Percentiles rank a stretch among this genome's conserved stretches.
phyloP scores from a whole-genome alignment of 148 eudicot species.

The Drosera capensis region DNA sequence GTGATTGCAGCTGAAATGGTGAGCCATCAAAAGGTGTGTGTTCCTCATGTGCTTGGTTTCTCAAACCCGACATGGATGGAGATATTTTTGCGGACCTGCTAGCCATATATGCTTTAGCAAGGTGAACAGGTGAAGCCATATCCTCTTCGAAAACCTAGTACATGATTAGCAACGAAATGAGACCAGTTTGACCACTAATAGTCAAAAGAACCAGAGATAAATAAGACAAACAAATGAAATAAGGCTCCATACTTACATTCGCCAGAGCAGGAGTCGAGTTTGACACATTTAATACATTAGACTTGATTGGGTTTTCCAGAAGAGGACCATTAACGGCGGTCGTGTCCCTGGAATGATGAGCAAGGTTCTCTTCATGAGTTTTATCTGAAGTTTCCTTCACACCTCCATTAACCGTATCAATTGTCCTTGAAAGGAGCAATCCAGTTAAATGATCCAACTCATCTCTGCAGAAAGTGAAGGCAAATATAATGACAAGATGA shows the following conservation, averaged over 20 bases:
- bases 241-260: conserved; percentile 22
- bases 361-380: conserved; percentile 12
- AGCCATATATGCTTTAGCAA: conserved; percentile 97
- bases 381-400: conserved; percentile 17
- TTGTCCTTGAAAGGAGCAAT: conserved; percentile 39
- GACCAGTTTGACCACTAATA: neutral
- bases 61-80: conserved; percentile 32
- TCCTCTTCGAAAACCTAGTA: conserved; percentile 51
- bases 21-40: conserved; percentile 18
- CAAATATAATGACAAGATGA: neutral
- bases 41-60: conserved; percentile 27
- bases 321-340: conserved; percentile 6
- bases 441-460: conserved; percentile 56
- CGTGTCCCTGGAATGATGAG: conserved; percentile 15
- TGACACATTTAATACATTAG: conserved; percentile 10
- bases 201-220: neutral
- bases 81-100: conserved; percentile 41
- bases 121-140: conserved; percentile 77
- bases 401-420: conserved; percentile 18
- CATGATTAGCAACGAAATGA: neutral
- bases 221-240: neutral
- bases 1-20: conserved; percentile 18
- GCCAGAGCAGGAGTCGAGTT: conserved; percentile 26
- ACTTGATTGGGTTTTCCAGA: conserved; percentile 16
- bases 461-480: conserved; percentile 29